A percentile compares a stretch with the other conserved stretches of the same genome.
These are phyloP conservation scores for Suhomyces vadensis DNA, from an alignment of 805 yeast species.

Conservation along the genomic window DNA sequence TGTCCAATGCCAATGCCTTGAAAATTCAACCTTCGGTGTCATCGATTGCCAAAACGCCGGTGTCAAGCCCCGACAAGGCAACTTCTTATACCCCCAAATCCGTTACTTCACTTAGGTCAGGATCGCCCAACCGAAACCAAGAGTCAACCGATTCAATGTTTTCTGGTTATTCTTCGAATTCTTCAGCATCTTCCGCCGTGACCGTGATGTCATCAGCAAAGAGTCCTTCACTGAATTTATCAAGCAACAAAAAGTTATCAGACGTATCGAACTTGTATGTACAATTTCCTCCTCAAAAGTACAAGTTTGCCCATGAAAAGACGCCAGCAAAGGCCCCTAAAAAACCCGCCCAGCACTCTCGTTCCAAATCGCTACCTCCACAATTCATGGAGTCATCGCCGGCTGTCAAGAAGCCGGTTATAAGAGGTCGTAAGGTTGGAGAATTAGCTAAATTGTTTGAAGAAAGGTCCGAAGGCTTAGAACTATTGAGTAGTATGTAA, in stretches of 20 bases:
- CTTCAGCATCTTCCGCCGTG: constrained; percentile 4
- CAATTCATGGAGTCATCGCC: constrained; percentile 5
- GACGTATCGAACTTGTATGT: constrained; percentile 27
- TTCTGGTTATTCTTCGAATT: constrained; percentile 8
- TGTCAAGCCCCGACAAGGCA: constrained; percentile 8
- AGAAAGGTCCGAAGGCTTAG: constrained; percentile 50
- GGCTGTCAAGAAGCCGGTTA: constrained; percentile 37
- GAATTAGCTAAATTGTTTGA: constrained; percentile 65
- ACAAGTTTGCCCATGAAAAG: constrained; percentile 22
- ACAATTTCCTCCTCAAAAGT: constrained; percentile 42
- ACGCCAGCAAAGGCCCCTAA: background rate
- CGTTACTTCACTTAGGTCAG: constrained; percentile 3
- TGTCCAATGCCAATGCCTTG: background rate
- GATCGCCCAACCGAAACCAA: constrained; percentile 5
- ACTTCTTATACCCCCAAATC: constrained; percentile 11
- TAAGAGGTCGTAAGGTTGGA: constrained; percentile 59
- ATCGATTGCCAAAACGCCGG: constrained; percentile 4
- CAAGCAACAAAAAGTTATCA: constrained; percentile 10
- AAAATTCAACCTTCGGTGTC: background rate
- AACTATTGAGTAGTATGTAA: constrained; percentile 30
- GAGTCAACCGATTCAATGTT: constrained; percentile 12
- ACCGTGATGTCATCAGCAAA: constrained; percentile 2
- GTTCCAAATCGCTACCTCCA: constrained; percentile 14
- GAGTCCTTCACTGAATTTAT: background rate
- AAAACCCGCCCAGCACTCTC: constrained; percentile 7